Conservation (phyloP, 2,329 filamentous ascomycete species). For the Arthroderma uncinatum region DNA sequence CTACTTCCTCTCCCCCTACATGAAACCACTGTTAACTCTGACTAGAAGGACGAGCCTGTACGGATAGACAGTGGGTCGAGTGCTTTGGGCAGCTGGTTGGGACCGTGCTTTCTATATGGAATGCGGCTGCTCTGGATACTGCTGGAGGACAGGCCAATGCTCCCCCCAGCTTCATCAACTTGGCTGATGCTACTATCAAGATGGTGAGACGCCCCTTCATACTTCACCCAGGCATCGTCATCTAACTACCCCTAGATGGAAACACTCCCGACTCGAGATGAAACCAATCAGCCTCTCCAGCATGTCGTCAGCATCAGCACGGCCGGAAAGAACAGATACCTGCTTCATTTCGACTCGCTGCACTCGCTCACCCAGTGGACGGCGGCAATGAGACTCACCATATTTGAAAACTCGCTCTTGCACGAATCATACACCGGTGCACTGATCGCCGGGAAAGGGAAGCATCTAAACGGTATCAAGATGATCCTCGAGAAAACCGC, state of each 20-base stretch:
- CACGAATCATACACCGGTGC: conserved; percentile 97
- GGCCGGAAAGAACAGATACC: conserved; percentile 85
- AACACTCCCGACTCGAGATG: conserved; percentile 71
- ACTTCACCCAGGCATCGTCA: background rate
- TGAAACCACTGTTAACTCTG: conserved; percentile 22
- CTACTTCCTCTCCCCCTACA: background rate
- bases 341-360: conserved; percentile 91
- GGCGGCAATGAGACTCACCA: conserved; percentile 79
- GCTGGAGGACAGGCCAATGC: conserved; percentile 78
- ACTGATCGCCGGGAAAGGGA: conserved; percentile 88
- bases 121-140: conserved; percentile 79
- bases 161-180: conserved; percentile 83
- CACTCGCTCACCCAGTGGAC: conserved; percentile 95
- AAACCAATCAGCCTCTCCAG: conserved; percentile 69
- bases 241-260: conserved; percentile 53
- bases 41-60: conserved; percentile 72
- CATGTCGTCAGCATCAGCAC: conserved; percentile 95
- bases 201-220: conserved; percentile 54
- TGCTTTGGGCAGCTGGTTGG: conserved; percentile 95
- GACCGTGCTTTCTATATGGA: conserved; percentile 90
- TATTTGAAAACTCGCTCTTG: conserved; percentile 85
- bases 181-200: conserved; percentile 94
- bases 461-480: conserved; percentile 77
- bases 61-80: conserved; percentile 84
- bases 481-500: conserved; percentile 72